Conservation (phyloP, 495 filamentous ascomycete genomes). For the Collariella sp. region DNA sequence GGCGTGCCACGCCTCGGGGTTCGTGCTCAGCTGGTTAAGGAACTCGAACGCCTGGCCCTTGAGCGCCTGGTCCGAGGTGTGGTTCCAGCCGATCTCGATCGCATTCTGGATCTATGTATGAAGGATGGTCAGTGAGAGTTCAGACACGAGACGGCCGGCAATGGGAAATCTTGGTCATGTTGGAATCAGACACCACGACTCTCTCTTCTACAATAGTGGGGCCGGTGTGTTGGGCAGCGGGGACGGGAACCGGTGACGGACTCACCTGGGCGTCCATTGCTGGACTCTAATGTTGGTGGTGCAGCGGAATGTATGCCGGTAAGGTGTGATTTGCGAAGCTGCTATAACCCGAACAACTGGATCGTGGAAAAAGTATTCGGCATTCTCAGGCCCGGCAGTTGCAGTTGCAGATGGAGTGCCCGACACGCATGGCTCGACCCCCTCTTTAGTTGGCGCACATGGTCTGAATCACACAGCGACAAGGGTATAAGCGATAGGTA, state of each 20-base stretch:
- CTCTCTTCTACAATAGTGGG: constrained; percentile 7
- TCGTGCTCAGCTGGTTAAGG: constrained; percentile 67
- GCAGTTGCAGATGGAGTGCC: constrained; percentile 23
- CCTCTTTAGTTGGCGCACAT: constrained; percentile 17
- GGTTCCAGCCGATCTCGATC: constrained; percentile 83
- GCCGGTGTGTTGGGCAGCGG: constrained; percentile 8
- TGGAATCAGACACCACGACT: neutral
- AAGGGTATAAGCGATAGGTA: neutral
- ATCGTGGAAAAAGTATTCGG: constrained; percentile 15
- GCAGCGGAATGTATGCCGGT: neutral
- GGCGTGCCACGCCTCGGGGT: constrained; percentile 75
- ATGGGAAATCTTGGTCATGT: neutral
- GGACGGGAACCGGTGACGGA: neutral
- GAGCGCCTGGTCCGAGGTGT: constrained; percentile 59
- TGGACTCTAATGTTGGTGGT: constrained; percentile 8
- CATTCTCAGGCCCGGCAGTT: constrained; percentile 25
- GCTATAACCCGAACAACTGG: constrained; percentile 28
- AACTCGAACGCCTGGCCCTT: constrained; percentile 83
- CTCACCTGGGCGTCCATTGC: constrained; percentile 32
- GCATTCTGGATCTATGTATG: constrained; percentile 78
- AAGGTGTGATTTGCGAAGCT: constrained; percentile 14
- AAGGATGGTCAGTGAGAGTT: neutral
- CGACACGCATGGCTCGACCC: constrained; percentile 22
- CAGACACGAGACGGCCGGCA: neutral
- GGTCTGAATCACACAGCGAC: neutral